Percentiles rank a stretch among this genome's conserved stretches.
These are phyloP conservation scores for Leersia perrieri DNA, from an alignment of 176 grass and related monocot genomes.

Conservation along the genomic window DNA sequence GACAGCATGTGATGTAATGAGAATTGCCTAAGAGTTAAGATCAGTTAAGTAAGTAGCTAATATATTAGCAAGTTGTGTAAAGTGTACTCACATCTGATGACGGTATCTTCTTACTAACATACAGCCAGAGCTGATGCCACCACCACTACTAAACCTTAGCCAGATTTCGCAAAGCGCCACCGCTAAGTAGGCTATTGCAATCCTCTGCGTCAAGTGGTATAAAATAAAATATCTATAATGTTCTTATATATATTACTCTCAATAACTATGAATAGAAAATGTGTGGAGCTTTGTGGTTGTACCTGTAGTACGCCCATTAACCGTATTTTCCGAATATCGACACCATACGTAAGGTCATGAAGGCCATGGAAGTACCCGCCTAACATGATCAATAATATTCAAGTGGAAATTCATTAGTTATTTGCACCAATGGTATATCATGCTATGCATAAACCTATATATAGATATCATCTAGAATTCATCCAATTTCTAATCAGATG, in stretches of 20 bases:
- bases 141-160: constrained; percentile 20
- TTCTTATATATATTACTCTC: background rate
- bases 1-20: background rate
- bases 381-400: constrained; percentile 20
- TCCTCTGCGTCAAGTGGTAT: constrained; percentile 46
- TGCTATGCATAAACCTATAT: too few relatives aligned
- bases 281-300: background rate
- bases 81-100: constrained; percentile 59
- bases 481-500: background rate
- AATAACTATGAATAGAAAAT: background rate
- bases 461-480: background rate
- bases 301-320: constrained; percentile 86
- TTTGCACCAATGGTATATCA: background rate
- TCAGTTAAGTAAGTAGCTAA: background rate
- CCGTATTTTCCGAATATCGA: constrained; percentile 56
- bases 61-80: background rate
- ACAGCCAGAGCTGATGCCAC: constrained; percentile 28
- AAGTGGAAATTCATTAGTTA: background rate
- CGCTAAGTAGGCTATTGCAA: constrained; percentile 62
- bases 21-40: background rate
- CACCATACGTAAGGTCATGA: constrained; percentile 55
- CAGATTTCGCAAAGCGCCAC: constrained; percentile 79
- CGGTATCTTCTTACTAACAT: constrained; percentile 54
- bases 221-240: background rate
- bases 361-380: constrained; percentile 76